A percentile compares a stretch with the other conserved stretches of the same genome.
Conservation (phyloP, 805 yeast species). For the Candida multigemmis region DNA sequence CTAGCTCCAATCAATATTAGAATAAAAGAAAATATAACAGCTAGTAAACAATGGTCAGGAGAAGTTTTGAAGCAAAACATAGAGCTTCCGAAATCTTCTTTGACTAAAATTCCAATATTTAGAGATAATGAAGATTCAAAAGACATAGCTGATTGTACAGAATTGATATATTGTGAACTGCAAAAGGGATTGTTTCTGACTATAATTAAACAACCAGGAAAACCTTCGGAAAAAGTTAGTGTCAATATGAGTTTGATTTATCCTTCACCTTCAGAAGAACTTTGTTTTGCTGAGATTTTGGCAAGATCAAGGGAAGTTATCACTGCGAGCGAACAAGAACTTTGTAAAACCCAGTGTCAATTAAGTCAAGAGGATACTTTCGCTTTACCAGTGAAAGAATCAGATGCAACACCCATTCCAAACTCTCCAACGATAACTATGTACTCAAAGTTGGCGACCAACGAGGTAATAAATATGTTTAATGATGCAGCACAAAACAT, state of each 20-base stretch:
- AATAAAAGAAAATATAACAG: conserved; percentile 54
- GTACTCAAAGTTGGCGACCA: conserved; percentile 64
- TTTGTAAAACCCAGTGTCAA: conserved; percentile 3
- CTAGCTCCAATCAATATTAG: conserved; percentile 42
- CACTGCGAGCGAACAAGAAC: conserved; percentile 3
- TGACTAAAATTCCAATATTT: conserved; percentile 21
- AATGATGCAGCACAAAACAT: conserved; percentile 38
- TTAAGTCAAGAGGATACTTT: conserved; percentile 19
- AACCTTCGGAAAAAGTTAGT: conserved; percentile 49
- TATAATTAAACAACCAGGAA: conserved; percentile 45
- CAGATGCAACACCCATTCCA: conserved; percentile 14
- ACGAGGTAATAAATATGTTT: conserved; percentile 70
- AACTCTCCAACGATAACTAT: conserved; percentile 74
- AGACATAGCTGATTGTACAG: conserved; percentile 4
- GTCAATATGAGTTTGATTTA: conserved; percentile 53
- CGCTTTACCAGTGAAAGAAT: conserved; percentile 33
- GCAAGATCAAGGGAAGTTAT: conserved; percentile 35
- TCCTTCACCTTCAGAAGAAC: conserved; percentile 38
- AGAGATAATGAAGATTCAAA: conserved; percentile 11
- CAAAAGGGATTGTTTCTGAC: no score
- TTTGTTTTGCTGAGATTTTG: conserved; percentile 55
- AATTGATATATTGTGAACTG: no score
- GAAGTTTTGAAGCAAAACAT: conserved; percentile 42
- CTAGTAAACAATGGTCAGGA: conserved; percentile 56
- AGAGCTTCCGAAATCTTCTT: conserved; percentile 8